These are phyloP conservation scores for Didymella exigua DNA, from an alignment of 2,329 filamentous ascomycete species.

Conservation along the genomic window DNA sequence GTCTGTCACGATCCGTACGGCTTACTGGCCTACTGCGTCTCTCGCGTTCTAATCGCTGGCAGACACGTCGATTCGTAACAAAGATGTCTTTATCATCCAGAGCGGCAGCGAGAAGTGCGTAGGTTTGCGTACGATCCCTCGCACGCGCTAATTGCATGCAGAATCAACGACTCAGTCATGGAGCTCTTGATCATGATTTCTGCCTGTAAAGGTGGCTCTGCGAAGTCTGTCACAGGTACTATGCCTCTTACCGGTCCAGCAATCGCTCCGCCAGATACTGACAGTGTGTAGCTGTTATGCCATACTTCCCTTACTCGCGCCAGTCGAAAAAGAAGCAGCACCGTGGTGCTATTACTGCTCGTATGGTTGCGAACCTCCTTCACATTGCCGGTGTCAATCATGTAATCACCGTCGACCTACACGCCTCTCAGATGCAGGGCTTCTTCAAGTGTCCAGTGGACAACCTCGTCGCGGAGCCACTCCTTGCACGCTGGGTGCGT, in stretches of 20 bases:
- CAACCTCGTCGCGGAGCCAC: constrained; percentile 93
- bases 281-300: constrained; percentile 70
- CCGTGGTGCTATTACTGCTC: constrained; percentile 91
- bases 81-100: constrained; percentile 98
- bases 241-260: constrained; percentile 22
- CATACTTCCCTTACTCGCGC: constrained; percentile 98
- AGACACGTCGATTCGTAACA: constrained; percentile 80
- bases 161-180: constrained; percentile 98
- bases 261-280: constrained; percentile 17
- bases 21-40: constrained; percentile 11
- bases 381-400: constrained; percentile 94
- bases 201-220: constrained; percentile 96
- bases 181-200: constrained; percentile 99
- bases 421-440: constrained; percentile 94
- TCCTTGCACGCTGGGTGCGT: constrained; percentile 94
- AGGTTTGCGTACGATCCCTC: constrained; percentile 5
- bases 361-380: constrained; percentile 95
- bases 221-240: constrained; percentile 93
- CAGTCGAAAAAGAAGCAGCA: constrained; percentile 99
- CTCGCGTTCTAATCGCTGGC: constrained; percentile 24
- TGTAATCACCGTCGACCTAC: constrained; percentile 95
- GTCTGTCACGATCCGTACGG: constrained; percentile 67
- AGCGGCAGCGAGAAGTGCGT: constrained; percentile 81
- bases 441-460: constrained; percentile 98
- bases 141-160: constrained; percentile 41